Evolutionary conservation across 371 early-diverging fungal species (phyloP).

Genomic region (Apophysomyces ossiformis): DNA sequence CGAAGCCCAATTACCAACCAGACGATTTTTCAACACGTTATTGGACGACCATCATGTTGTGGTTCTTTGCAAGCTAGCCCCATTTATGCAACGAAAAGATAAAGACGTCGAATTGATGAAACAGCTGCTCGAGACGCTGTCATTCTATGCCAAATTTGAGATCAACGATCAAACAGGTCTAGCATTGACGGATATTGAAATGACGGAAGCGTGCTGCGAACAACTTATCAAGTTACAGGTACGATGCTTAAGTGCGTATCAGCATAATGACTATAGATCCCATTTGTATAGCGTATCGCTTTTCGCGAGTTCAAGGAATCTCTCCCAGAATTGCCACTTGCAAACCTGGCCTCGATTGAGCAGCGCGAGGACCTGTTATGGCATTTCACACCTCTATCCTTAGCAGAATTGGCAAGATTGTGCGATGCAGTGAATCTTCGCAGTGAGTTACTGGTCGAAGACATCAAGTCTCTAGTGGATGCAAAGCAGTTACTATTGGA

Average conservation of each 20-base stretch:
- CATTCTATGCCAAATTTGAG: constrained; percentile 76
- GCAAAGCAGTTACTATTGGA: constrained; percentile 55
- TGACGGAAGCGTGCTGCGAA: constrained; percentile 64
- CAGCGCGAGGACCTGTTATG: constrained; percentile 51
- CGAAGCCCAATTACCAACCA: constrained; percentile 87
- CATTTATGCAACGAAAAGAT: constrained; percentile 51
- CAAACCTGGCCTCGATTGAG: constrained; percentile 73
- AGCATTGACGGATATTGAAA: constrained; percentile 70
- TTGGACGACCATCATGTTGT: constrained; percentile 83
- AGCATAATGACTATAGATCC: background rate
- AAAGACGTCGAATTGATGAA: constrained; percentile 57
- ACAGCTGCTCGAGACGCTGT: constrained; percentile 65
- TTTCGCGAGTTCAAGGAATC: constrained; percentile 69
- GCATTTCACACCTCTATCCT: constrained; percentile 60
- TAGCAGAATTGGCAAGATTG: constrained; percentile 53
- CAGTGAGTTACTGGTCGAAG: constrained; percentile 28
- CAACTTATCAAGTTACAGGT: constrained; percentile 68
- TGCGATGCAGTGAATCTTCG: constrained; percentile 66
- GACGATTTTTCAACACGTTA: constrained; percentile 84
- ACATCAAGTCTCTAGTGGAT: constrained; percentile 33
- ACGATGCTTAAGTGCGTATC: background rate
- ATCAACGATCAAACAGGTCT: constrained; percentile 85
- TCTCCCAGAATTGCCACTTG: constrained; percentile 76
- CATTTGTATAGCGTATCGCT: constrained; percentile 48
- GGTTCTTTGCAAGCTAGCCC: constrained; percentile 60